Evolutionary conservation across 2,329 filamentous ascomycete genomes (phyloP).

Genomic region (Didymella exigua): DNA sequence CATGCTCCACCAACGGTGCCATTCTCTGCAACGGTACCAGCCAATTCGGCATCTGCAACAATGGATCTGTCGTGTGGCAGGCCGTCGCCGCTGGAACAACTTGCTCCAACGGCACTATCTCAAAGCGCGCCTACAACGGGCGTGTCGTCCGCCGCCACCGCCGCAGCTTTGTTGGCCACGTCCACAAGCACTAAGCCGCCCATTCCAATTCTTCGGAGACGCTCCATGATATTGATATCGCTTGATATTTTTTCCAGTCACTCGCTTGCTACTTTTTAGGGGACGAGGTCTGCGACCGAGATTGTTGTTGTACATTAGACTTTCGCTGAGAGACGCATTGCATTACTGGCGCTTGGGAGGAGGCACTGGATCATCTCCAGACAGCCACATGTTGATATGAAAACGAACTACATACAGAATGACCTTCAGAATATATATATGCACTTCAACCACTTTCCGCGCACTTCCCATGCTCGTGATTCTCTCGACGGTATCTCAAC

Average conservation of each 20-base stretch:
- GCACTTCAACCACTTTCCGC: not conserved
- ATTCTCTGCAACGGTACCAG: conserved; percentile 49
- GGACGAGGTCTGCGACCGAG: conserved; percentile 10
- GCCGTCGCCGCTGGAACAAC: conserved; percentile 52
- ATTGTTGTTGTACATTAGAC: conserved; percentile 4
- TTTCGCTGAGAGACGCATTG: conserved; percentile 8
- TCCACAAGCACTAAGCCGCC: conserved; percentile 13
- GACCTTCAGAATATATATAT: not conserved
- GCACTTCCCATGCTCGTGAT: not conserved
- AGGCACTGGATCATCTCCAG: not conserved
- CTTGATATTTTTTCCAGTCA: conserved; percentile 13
- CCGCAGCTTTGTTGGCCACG: conserved; percentile 11
- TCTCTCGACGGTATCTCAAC: not conserved
- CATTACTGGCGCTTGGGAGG: conserved; percentile 5
- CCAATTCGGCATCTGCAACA: conserved; percentile 53
- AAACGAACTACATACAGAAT: conserved; percentile 7
- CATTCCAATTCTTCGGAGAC: not conserved
- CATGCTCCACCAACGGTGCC: conserved; percentile 44
- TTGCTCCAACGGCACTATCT: conserved; percentile 51
- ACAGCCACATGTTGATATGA: conserved; percentile 13
- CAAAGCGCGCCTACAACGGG: conserved; percentile 40
- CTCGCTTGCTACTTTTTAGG: conserved; percentile 1
- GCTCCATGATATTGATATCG: conserved; percentile 7
- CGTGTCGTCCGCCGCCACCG: conserved; percentile 37
- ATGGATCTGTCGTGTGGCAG: conserved; percentile 50